Evolutionary conservation across 177 flowering plant species (phyloP).

Genomic region (Tripterygium wilfordii): DNA sequence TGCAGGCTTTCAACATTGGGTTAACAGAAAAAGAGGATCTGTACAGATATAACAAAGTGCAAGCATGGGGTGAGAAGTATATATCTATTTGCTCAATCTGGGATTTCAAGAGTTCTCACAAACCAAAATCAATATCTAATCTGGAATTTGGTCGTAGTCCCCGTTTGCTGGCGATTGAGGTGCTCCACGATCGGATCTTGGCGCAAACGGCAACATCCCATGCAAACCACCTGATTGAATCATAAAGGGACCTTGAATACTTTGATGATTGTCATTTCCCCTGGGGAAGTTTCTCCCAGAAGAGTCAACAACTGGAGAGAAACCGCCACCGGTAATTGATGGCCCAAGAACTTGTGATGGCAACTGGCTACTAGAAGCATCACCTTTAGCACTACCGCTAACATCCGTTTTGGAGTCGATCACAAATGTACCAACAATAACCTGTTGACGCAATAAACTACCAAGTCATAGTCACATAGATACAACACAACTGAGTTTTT

Average conservation of each 20-base stretch:
- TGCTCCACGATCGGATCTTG: constrained; percentile 29
- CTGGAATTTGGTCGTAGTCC: constrained; percentile 34
- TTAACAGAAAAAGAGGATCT: background rate
- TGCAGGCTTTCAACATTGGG: too few species aligned
- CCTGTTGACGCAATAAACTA: constrained; percentile 28
- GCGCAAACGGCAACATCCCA: constrained; percentile 27
- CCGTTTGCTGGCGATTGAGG: constrained; percentile 49
- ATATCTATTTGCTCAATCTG: too few species aligned
- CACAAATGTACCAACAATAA: constrained; percentile 64
- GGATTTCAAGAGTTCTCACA: too few species aligned
- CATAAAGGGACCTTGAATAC: constrained; percentile 41
- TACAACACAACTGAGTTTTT: too few species aligned
- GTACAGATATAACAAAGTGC: background rate
- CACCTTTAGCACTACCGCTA: constrained; percentile 30
- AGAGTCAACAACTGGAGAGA: constrained; percentile 40
- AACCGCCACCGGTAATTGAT: constrained; percentile 32
- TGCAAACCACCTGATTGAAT: constrained; percentile 39
- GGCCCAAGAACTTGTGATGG: constrained; percentile 33
- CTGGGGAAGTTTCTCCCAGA: constrained; percentile 31
- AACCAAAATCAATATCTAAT: constrained; percentile 13
- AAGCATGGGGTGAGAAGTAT: background rate
- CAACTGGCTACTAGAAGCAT: constrained; percentile 39
- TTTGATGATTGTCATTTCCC: constrained; percentile 42
- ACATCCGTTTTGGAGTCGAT: constrained; percentile 46
- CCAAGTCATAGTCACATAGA: background rate